These are phyloP conservation scores for Mycosphaerelloides madeirae DNA, from an alignment of 2,329 filamentous ascomycete genomes.

Conservation along the genomic window DNA sequence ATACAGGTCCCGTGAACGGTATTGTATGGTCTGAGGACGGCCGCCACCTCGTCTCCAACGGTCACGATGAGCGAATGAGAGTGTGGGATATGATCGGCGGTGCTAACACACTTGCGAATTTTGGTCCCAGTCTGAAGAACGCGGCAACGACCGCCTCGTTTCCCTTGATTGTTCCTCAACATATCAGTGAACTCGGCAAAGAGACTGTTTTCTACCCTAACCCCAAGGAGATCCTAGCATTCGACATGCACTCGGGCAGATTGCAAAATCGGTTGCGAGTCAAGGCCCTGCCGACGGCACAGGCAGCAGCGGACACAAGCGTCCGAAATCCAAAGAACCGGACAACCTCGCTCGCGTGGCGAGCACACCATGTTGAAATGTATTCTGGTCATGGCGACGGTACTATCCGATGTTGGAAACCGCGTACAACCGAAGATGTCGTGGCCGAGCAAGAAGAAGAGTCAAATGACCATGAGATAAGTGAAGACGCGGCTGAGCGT, in stretches of 20 bases:
- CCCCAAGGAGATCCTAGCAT: constrained; percentile 65
- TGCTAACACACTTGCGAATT: constrained; percentile 82
- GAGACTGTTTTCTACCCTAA: constrained; percentile 79
- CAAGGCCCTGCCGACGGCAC: constrained; percentile 38
- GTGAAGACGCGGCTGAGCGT: constrained; percentile 42
- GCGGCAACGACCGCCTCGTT: constrained; percentile 38
- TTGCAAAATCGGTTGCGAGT: constrained; percentile 67
- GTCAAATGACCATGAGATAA: constrained; percentile 37
- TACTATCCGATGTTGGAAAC: constrained; percentile 74
- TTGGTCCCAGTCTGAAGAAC: constrained; percentile 78
- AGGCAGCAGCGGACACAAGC: constrained; percentile 5
- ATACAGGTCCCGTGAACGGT: constrained; percentile 77
- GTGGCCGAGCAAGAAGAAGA: constrained; percentile 41
- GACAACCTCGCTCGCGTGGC: constrained; percentile 73
- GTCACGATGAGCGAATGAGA: constrained; percentile 76
- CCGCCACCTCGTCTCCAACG: constrained; percentile 68
- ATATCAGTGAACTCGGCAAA: constrained; percentile 51
- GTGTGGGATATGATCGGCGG: constrained; percentile 81
- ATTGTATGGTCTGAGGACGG: constrained; percentile 81
- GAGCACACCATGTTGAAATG: constrained; percentile 64
- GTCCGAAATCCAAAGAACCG: constrained; percentile 43
- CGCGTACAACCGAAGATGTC: constrained; percentile 49
- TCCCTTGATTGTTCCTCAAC: constrained; percentile 55
- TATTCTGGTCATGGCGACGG: constrained; percentile 84
- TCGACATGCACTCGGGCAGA: constrained; percentile 73